Base-by-base conservation (phyloP, 176 grass and related monocot genomes). In the Phoenix dactylifera region DNA sequence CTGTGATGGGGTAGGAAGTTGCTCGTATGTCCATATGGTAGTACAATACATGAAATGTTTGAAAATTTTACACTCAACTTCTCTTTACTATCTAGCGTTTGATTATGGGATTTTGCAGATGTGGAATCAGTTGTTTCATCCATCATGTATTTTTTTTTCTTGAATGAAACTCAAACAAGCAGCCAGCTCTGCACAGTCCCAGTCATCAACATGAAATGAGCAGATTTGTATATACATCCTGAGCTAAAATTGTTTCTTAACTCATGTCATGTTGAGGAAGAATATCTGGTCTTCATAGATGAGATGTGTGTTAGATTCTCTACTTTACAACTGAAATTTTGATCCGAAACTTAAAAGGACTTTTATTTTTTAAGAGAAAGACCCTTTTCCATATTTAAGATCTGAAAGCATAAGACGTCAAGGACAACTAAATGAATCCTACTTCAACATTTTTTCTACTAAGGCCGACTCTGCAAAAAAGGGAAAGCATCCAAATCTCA, bases 181-280 rank as follows among this genome's bases (percentile, higher is more conserved):
- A 52, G 15, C 44, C 19, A 52, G 24, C 39, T 30, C 57, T 60
- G 68, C 23, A 49, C 58, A 1, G 48, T 59, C 22, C 68, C 68
- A 18, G 55, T 60, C 35, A 60, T 60, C 15, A 71, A 71, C 68
- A 51, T n/a, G 4, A 60, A 24, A 9, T 19, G n/a, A 3, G 3
- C 20, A 3, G 48, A 71, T 26, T 71, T 71, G 50, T 19, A 14
- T 6, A 24, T 14, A 17, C 68, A 71, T 19, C 22, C 56, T 3
- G 56, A 71, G 22, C 55, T 60, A 49, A 71, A 60, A 60, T 71
- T 56, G 68, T 26, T 71, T 55, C 56, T 60, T 51, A 57, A 19
- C 7, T 59, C 68, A 30, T 71, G 68, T 6, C 44, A 7, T 59
- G 22, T 71, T 29, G 68, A 71, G n/a, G 68, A 71, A 60, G 50